Conservation (phyloP, 169 alveolate genomes). For the Amoebophrya sp. region DNA sequence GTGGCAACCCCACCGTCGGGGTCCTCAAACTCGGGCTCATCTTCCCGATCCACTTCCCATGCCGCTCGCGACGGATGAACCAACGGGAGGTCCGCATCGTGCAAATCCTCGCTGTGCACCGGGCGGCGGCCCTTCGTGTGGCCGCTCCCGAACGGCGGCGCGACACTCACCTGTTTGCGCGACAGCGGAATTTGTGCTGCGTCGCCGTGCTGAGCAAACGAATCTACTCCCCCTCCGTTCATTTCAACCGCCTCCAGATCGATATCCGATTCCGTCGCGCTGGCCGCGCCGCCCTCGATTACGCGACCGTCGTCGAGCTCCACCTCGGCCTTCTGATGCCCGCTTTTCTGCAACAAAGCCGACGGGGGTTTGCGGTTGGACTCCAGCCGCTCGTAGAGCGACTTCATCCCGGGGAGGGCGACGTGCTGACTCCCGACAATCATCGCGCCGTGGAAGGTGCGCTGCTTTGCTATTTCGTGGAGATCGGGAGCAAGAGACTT, state of each 20-base stretch:
- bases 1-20: too few species aligned
- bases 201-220: too few species aligned
- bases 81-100: too few species aligned
- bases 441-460: background rate
- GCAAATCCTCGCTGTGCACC: too few species aligned
- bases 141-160: background rate
- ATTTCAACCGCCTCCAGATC: too few species aligned
- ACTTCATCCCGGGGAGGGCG: background rate
- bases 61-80: too few species aligned
- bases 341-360: background rate
- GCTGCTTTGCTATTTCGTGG: background rate
- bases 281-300: background rate
- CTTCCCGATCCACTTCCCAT: too few species aligned
- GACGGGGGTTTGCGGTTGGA: background rate
- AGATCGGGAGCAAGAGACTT: background rate
- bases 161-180: background rate
- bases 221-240: too few species aligned
- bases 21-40: too few species aligned
- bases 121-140: too few species aligned
- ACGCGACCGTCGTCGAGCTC: background rate
- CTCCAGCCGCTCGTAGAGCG: background rate
- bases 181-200: background rate
- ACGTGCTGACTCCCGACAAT: background rate
- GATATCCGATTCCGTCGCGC: background rate
- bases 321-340: background rate